Evolutionary conservation across 805 yeast species (phyloP).

Genomic region (Sugiyamaella boreocaroliniensis): DNA sequence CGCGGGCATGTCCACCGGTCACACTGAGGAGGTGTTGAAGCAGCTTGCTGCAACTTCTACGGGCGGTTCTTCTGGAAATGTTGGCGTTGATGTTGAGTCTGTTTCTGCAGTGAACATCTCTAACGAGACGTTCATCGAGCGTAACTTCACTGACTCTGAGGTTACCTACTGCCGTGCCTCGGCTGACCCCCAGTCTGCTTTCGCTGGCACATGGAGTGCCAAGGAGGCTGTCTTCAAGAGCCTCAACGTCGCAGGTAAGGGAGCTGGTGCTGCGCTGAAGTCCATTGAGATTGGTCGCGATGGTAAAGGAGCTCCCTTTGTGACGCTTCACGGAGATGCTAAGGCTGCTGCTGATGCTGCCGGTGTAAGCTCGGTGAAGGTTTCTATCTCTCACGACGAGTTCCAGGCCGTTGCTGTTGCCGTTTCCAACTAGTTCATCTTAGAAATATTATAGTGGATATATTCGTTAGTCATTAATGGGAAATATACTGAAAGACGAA

Average conservation of each 20-base stretch:
- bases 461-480: constrained; percentile 37
- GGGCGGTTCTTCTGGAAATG: constrained; percentile 50
- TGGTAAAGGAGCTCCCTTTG: constrained; percentile 74
- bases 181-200: constrained; percentile 78
- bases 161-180: constrained; percentile 69
- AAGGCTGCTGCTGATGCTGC: constrained; percentile 60
- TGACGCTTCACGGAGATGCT: constrained; percentile 71
- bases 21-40: constrained; percentile 59
- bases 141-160: constrained; percentile 84
- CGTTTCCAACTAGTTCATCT: constrained; percentile 34
- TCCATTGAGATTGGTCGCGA: constrained; percentile 80
- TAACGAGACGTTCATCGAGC: constrained; percentile 85
- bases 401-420: constrained; percentile 98
- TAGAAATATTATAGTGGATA: background rate
- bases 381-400: constrained; percentile 94
- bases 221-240: constrained; percentile 99
- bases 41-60: constrained; percentile 43
- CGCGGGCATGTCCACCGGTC: constrained; percentile 36
- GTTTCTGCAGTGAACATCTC: constrained; percentile 71
- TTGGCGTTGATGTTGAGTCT: constrained; percentile 96
- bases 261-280: constrained; percentile 90
- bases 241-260: constrained; percentile 77
- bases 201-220: constrained; percentile 98
- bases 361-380: constrained; percentile 67
- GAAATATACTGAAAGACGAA: constrained; percentile 93